Evolutionary conservation across 2,329 filamentous ascomycete species (phyloP).

Genomic region (Albophoma yamanashiensis): DNA sequence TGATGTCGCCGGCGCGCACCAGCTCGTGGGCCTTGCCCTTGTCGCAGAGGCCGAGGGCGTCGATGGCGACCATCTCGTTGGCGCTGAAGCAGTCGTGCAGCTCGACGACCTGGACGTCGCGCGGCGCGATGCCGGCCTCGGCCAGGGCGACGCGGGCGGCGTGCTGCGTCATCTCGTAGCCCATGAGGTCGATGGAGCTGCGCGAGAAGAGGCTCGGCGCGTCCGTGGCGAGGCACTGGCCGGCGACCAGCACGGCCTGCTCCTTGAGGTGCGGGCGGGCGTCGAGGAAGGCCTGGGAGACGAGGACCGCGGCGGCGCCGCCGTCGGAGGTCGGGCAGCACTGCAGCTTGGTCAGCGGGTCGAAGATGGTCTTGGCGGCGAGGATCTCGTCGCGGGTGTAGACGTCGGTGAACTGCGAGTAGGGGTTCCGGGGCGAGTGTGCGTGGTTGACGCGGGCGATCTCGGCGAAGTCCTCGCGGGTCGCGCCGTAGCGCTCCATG

Average conservation of each 20-base stretch:
- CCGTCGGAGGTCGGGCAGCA: slow-evolving; percentile 96
- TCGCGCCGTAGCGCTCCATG: slow-evolving; percentile 90
- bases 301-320: slow-evolving; percentile 76
- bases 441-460: slow-evolving; percentile 89
- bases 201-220: slow-evolving; percentile 66
- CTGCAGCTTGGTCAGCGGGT: slow-evolving; percentile 91
- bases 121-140: slow-evolving; percentile 59
- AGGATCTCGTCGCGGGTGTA: slow-evolving; percentile 80
- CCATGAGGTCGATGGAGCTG: slow-evolving; percentile 79
- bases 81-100: slow-evolving; percentile 95
- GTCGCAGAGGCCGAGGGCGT: slow-evolving; percentile 70
- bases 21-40: slow-evolving; percentile 86
- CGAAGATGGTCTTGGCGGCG: slow-evolving; percentile 61
- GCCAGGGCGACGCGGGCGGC: slow-evolving; percentile 60
- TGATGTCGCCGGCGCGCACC: slow-evolving; percentile 79
- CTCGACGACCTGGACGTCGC: slow-evolving; percentile 75
- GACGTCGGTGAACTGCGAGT: slow-evolving; percentile 93
- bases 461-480: slow-evolving; percentile 79
- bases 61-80: slow-evolving; percentile 86
- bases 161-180: slow-evolving; percentile 70
- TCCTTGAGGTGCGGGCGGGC: slow-evolving; percentile 69
- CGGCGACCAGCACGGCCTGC: slow-evolving; percentile 81
- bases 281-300: slow-evolving; percentile 81
- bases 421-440: slow-evolving; percentile 86
- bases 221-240: slow-evolving; percentile 82